Evolutionary conservation across 2,329 filamentous ascomycete genomes (phyloP), one percentile per base, ranked within the genome.

Genomic region (Ceratocystis cubensis): DNA sequence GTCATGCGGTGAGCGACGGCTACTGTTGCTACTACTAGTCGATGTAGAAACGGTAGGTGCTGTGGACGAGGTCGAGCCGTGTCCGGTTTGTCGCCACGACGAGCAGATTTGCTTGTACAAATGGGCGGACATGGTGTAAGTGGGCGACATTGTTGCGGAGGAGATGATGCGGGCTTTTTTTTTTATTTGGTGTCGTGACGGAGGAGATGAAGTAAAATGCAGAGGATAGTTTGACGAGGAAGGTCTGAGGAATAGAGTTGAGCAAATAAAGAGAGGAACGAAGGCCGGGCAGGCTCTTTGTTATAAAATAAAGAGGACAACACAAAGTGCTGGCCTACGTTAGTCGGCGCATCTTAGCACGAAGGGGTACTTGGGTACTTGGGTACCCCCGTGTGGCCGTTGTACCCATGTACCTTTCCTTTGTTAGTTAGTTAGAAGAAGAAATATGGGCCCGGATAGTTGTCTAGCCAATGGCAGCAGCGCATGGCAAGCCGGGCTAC

Each of bases 81-180:
- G 66, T 10, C 48, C 63, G 75, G 73, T 69, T 72, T 82, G 79
- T 69, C 78, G 78, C 80, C 82, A 84, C n/a, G 82, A 84, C 64
- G 80, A 76, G 76, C 79, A 81, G 75, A 84, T 81, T 71, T 84
- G 78, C 74, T 82, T 83, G 80, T 81, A 82, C 74, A 84, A 75
- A 71, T 84, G 82, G 71, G 82, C 81, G 17, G 82, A 83, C 78
- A 84, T 83, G 70, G 82, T 84, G 75, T 84, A 82, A 46, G 82
- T 83, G 63, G 81, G 81, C 66, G 81, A 78, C 82, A 84, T 84
- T 50, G 76, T 69, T 64, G 13, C 15, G 56, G 6, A n/a, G 37
- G 57, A 33, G 15, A 41, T 13, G n/a, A 15, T 10, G 57, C 20
- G 37, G 20, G 3, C 20, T 6, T 41, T 4, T 41, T n/a, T 22